A percentile compares a stretch with the other conserved stretches of the same genome.
These are phyloP conservation scores for Alternaria solani DNA, from an alignment of 2,329 filamentous ascomycete species.

Conservation along the genomic window DNA sequence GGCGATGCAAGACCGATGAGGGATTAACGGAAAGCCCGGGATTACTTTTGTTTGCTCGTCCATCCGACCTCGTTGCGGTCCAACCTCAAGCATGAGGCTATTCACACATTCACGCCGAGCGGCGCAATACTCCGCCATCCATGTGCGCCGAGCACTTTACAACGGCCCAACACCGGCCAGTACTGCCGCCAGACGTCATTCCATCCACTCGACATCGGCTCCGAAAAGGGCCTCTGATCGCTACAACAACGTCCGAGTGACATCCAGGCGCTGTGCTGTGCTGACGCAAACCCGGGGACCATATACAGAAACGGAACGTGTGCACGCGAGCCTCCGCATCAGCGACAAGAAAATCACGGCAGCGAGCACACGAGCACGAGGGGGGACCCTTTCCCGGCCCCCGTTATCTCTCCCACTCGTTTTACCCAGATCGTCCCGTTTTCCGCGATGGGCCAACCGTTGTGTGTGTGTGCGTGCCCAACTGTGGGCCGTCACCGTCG, in stretches of 20 bases:
- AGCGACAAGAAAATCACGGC: slow-evolving; percentile 11
- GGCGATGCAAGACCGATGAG: background rate
- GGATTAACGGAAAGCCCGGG: background rate
- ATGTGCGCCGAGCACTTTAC: background rate
- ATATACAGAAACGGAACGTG: slow-evolving; percentile 6
- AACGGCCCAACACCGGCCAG: slow-evolving; percentile 3
- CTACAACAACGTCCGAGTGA: slow-evolving; percentile 8
- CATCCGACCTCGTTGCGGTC: background rate
- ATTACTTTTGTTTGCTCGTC: background rate
- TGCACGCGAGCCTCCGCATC: slow-evolving; percentile 29
- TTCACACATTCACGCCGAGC: slow-evolving; percentile 7
- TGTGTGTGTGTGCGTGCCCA: slow-evolving; percentile 11
- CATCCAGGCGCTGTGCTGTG: slow-evolving; percentile 13
- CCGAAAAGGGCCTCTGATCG: background rate
- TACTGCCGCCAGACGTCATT: slow-evolving; percentile 5
- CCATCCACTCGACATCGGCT: background rate
- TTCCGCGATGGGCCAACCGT: slow-evolving; percentile 15
- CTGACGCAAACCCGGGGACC: slow-evolving; percentile 8
- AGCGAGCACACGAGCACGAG: slow-evolving; percentile 32
- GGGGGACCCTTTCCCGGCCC: slow-evolving; percentile 23
- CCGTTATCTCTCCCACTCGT: background rate
- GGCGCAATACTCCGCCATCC: slow-evolving; percentile 3
- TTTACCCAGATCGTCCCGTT: slow-evolving; percentile 16
- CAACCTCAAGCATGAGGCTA: slow-evolving; percentile 5
- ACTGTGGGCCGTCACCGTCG: slow-evolving; percentile 23